phyloP scores from a whole-genome alignment of 2,329 filamentous ascomycete genomes.

The Magnaporthiopsis rhizophila region DNA sequence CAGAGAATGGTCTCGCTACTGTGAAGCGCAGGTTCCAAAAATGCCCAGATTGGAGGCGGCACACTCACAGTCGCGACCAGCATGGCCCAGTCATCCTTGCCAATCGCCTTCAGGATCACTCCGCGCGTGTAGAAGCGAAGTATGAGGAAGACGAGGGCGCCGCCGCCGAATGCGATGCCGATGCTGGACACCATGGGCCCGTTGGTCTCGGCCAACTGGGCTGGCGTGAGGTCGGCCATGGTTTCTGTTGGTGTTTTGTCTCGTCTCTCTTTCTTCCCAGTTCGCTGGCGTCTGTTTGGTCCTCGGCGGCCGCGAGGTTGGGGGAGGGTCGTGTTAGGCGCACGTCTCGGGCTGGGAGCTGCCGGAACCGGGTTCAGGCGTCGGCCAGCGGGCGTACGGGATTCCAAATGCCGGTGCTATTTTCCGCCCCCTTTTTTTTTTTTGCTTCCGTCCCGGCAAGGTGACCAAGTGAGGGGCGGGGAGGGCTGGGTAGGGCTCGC shows the following conservation, averaged over 20 bases:
- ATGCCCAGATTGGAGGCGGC: slow-evolving; percentile 5
- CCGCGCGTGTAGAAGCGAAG: slow-evolving; percentile 18
- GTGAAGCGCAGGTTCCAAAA: background rate
- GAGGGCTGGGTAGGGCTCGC: too few species aligned
- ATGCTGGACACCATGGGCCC: background rate
- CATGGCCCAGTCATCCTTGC: slow-evolving; percentile 22
- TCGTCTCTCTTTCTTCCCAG: too few species aligned
- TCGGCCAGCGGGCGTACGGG: background rate
- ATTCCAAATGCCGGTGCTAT: background rate
- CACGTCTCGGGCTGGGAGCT: too few species aligned
- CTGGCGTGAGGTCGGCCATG: background rate
- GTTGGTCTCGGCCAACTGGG: background rate
- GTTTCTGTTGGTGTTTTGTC: too few species aligned
- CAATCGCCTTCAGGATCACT: slow-evolving; percentile 15
- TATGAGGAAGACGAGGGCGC: slow-evolving; percentile 10
- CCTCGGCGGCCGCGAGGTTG: too few species aligned
- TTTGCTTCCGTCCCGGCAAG: too few species aligned
- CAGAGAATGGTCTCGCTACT: background rate
- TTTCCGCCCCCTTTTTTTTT: too few species aligned
- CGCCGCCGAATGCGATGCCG: background rate
- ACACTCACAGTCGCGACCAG: slow-evolving; percentile 12
- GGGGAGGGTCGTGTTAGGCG: too few species aligned
- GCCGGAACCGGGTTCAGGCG: background rate
- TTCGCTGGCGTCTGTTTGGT: background rate
- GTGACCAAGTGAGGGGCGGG: too few species aligned